Evolutionary conservation across 805 yeast species (phyloP), one percentile per base, ranked within the genome.

Genomic region (Candida insectalens): DNA sequence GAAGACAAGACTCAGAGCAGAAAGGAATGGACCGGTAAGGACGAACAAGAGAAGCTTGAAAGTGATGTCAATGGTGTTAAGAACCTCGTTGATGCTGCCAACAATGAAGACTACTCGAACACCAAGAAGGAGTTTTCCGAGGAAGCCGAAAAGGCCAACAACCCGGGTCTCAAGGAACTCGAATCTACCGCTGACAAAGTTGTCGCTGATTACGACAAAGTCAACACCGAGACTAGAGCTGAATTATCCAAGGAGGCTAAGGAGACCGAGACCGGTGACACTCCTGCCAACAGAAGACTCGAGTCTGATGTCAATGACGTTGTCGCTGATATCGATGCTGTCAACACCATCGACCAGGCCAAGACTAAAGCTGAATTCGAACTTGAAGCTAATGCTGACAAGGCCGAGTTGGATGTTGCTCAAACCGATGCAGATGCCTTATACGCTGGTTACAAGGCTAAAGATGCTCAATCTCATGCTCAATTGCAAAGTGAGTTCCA

Each of bases 401-500:
- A 22, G 33, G 33, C 14, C 20, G 18, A 15, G 35, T 14, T 27
- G 29, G 25, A 6, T 14, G 13, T 4, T 31, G 27, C 34, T 5
- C 25, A 26, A 12, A 27, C 26, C 21, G 38, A 36, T 9, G 31
- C 23, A 6, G 39, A 36, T 3, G 14, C 28, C 15, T 28, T 29
- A 16, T 35, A 36, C 23, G 21, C 33, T 10, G 15, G 13, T 12
- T 12, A 12, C 15, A 25, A 13, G 15, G 15, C 7, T 13, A 13
- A 25, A 7, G 12, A 25, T 10, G 28, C 12, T 10, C 7, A 12
- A 12, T 7, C 28, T 13, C 28, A 13, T 7, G 28, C 28, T 25
- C 10, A 25, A 7, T 13, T 25, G 15, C 28, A 25, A 7, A 25
- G 12, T 6, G 28, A 25, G 7, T 25, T 25, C 28, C 6, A 25